These are phyloP conservation scores for Eimeria necatrix DNA, from an alignment of 169 alveolate genomes.

Conservation along the genomic window DNA sequence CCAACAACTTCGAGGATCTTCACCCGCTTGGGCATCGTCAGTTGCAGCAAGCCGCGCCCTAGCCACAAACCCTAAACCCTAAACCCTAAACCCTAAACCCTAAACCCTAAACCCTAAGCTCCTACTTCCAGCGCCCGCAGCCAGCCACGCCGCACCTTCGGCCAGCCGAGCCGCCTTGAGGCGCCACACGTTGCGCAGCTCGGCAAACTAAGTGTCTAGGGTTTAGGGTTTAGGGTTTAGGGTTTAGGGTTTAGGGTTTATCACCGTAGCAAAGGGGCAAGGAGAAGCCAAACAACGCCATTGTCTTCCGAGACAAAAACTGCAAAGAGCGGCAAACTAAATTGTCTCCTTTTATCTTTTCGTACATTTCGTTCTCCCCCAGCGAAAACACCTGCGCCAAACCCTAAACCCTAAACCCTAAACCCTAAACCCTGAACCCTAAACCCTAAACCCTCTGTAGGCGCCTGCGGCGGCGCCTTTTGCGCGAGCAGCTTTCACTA, in stretches of 20 bases:
- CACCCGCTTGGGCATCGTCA: conserved; percentile 73
- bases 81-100: neutral
- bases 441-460: conserved; percentile 21
- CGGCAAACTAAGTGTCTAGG: neutral
- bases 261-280: neutral
- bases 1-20: conserved; percentile 59
- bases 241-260: conserved; percentile 57
- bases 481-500: conserved; percentile 91
- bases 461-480: no score
- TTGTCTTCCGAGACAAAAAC: conserved; percentile 6
- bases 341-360: neutral
- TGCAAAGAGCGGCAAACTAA: neutral
- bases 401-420: neutral
- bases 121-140: conserved; percentile 59
- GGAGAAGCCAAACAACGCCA: conserved; percentile 21
- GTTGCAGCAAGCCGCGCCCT: conserved; percentile 40
- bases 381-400: conserved; percentile 49
- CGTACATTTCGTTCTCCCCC: conserved; percentile 73
- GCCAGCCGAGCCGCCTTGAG: no score
- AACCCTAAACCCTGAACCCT: neutral
- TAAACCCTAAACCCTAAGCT: neutral
- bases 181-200: no score
- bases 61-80: neutral
- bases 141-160: no score
- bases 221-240: conserved; percentile 34